Evolutionary conservation across 2,329 filamentous ascomycete genomes (phyloP).

Genomic region (Leptodontidium sp.): DNA sequence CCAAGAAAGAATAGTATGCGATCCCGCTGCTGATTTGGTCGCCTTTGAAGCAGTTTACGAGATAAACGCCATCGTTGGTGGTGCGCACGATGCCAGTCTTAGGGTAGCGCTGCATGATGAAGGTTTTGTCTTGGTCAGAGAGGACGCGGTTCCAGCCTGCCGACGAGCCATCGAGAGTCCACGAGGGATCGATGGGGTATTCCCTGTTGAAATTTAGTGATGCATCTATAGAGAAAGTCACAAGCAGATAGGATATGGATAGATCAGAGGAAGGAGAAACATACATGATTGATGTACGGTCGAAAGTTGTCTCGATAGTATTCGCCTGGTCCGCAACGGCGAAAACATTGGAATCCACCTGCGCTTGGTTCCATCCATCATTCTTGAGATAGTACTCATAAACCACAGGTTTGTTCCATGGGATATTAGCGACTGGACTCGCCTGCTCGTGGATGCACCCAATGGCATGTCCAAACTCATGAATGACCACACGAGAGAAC

Average conservation of each 20-base stretch:
- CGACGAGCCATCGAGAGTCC: constrained; percentile 21
- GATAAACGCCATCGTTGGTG: constrained; percentile 22
- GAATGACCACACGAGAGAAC: constrained; percentile 36
- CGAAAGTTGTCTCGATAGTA: constrained; percentile 66
- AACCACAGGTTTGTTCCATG: constrained; percentile 40
- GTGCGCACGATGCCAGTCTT: constrained; percentile 21
- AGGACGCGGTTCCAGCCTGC: constrained; percentile 23
- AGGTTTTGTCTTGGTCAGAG: constrained; percentile 20
- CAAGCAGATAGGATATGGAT: too few species aligned
- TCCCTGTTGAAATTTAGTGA: background rate
- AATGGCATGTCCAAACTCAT: constrained; percentile 47
- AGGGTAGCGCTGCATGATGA: constrained; percentile 23
- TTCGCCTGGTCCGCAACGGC: constrained; percentile 86
- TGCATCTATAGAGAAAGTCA: background rate
- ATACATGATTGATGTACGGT: constrained; percentile 27
- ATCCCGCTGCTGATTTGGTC: constrained; percentile 5
- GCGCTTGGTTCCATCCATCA: constrained; percentile 19
- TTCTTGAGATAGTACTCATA: constrained; percentile 31
- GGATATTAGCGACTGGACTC: constrained; percentile 36
- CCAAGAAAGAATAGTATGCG: constrained; percentile 17
- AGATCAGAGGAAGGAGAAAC: background rate
- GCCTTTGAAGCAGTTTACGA: constrained; percentile 4
- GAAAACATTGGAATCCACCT: constrained; percentile 52
- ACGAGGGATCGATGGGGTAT: background rate
- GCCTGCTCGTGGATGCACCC: constrained; percentile 45